phyloP scores from a whole-genome alignment of 192 early-diverging fungal genomes.

The Podila horticola region DNA sequence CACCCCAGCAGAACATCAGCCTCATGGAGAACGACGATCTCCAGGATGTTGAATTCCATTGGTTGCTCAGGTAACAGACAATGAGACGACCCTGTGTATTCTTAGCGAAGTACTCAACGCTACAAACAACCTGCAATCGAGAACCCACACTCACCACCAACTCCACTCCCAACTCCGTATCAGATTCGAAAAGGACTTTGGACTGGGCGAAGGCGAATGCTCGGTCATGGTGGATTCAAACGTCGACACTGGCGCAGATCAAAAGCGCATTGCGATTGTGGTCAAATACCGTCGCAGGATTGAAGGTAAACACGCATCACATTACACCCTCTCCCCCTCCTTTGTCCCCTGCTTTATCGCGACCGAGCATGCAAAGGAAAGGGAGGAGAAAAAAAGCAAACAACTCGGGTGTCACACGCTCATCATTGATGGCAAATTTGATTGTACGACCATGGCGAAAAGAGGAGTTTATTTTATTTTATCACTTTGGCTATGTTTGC shows the following conservation, averaged over 20 bases:
- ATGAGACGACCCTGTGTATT: neutral
- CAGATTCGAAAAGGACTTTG: constrained; percentile 43
- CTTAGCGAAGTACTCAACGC: neutral
- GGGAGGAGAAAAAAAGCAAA: neutral
- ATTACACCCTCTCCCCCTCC: neutral
- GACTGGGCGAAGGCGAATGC: constrained; percentile 28
- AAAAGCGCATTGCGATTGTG: constrained; percentile 54
- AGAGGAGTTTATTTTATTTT: neutral
- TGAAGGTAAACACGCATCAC: constrained; percentile 66
- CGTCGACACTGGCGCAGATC: constrained; percentile 34
- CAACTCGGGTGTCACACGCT: too few species aligned
- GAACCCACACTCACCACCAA: neutral
- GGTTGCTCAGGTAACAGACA: constrained; percentile 32
- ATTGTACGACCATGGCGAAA: neutral
- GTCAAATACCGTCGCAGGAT: constrained; percentile 71
- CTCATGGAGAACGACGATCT: constrained; percentile 36
- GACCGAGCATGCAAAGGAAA: too few species aligned
- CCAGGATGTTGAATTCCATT: constrained; percentile 50
- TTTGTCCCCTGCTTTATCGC: neutral
- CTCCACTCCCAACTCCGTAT: neutral
- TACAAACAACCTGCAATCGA: neutral
- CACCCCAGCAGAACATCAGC: constrained; percentile 34
- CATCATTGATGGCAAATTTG: neutral
- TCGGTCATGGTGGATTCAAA: constrained; percentile 31
- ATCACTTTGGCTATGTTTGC: neutral